Evolutionary conservation across 495 filamentous ascomycete genomes (phyloP).

Genomic region (Talaromyces trachyspermus): DNA sequence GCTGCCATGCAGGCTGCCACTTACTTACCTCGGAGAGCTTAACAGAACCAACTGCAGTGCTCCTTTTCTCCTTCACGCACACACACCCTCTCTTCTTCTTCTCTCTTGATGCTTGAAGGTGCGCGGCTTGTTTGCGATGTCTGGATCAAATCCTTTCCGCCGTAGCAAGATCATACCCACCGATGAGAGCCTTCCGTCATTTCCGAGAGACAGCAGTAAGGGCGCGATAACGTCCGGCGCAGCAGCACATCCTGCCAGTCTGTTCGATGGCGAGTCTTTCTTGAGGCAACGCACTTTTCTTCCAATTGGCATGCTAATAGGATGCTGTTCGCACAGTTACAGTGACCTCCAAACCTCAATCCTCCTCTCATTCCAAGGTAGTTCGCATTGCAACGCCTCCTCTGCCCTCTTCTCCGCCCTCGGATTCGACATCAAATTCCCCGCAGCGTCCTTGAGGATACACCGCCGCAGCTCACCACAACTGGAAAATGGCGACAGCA

Average conservation of each 20-base stretch:
- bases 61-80: constrained; percentile 17
- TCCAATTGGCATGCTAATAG: neutral
- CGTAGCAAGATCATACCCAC: constrained; percentile 24
- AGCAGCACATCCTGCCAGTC: too few species aligned
- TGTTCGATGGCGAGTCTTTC: too few species aligned
- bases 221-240: neutral
- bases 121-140: constrained; percentile 32
- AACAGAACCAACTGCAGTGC: neutral
- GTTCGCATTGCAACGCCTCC: constrained; percentile 12
- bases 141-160: constrained; percentile 53
- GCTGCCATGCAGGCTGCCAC: constrained; percentile 4
- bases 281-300: too few species aligned
- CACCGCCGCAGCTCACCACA: constrained; percentile 1
- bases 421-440: constrained; percentile 4
- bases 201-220: constrained; percentile 11
- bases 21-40: neutral
- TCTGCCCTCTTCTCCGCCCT: constrained; percentile 2
- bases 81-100: constrained; percentile 14
- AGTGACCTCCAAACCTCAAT: neutral
- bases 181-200: constrained; percentile 19
- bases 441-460: constrained; percentile 3
- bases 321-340: neutral
- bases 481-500: constrained; percentile 3
- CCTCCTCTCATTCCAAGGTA: constrained; percentile 1
- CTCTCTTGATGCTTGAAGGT: constrained; percentile 7